Evolutionary conservation across 305 asterid genomes (phyloP).

Genomic region (Fraxinus dipetala): DNA sequence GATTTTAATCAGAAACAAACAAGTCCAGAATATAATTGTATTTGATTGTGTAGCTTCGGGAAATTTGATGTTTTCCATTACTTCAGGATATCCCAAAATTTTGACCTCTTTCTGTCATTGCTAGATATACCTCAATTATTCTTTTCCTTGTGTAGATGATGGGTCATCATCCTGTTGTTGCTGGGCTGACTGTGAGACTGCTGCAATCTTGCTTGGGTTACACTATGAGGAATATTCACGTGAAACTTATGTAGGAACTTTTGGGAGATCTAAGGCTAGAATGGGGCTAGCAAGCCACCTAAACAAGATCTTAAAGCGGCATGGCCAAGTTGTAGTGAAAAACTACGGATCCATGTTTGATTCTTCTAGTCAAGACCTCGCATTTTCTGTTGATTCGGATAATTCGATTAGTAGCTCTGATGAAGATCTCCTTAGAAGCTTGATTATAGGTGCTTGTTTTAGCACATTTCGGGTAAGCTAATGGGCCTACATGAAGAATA

Average conservation of each 20-base stretch:
- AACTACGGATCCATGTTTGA: conserved; percentile 53
- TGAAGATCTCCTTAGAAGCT: conserved; percentile 47
- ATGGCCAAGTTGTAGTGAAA: conserved; percentile 52
- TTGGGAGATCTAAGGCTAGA: conserved; percentile 22
- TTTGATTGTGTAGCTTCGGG: not conserved
- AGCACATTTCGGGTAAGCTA: conserved; percentile 56
- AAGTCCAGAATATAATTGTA: not conserved
- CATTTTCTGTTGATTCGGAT: conserved; percentile 38
- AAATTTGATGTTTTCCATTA: not conserved
- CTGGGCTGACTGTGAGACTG: conserved; percentile 65
- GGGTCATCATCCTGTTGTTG: conserved; percentile 78
- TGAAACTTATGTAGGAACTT: conserved; percentile 23
- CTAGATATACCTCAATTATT: not conserved
- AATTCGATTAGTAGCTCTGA: conserved; percentile 39
- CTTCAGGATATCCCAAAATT: not conserved
- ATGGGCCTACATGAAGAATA: not conserved
- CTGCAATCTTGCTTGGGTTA: conserved; percentile 63
- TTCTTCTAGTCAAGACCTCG: conserved; percentile 50
- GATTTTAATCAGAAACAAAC: too few relatives aligned
- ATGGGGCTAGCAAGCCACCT: conserved; percentile 25
- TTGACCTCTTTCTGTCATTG: not conserved
- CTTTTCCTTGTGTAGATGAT: conserved; percentile 47
- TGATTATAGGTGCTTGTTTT: conserved; percentile 46
- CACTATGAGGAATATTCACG: conserved; percentile 27
- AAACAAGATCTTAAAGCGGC: conserved; percentile 41